Conservation (phyloP, 1,284 basidiomycete species). For the Trichosporon sp. region DNA sequence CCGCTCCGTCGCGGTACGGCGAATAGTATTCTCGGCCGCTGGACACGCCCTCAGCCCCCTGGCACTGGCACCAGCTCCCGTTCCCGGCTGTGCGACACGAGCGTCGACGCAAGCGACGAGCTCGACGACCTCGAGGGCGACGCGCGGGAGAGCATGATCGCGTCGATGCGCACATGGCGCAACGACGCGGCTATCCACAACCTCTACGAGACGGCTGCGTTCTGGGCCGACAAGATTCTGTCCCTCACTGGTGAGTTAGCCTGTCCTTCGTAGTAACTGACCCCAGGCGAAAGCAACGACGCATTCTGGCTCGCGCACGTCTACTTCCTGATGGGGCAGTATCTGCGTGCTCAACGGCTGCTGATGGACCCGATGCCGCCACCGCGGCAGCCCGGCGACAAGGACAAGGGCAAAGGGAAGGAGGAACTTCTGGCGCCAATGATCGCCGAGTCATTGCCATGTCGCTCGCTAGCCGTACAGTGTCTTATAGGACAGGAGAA, state of each 20-base stretch:
- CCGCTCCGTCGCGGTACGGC: constrained; percentile 20
- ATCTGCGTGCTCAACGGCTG: constrained; percentile 87
- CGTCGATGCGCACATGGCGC: constrained; percentile 94
- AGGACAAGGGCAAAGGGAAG: constrained; percentile 34
- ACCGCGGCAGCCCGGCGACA: constrained; percentile 13
- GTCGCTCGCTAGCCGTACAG: constrained; percentile 90
- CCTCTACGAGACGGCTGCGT: constrained; percentile 93
- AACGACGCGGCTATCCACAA: constrained; percentile 98
- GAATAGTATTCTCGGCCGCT: constrained; percentile 4
- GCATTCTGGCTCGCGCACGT: constrained; percentile 99
- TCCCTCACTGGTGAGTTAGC: constrained; percentile 82
- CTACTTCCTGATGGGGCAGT: constrained; percentile 93
- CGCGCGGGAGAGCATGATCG: constrained; percentile 73
- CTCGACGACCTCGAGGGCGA: constrained; percentile 59
- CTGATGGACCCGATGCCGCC: constrained; percentile 70
- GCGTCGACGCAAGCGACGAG: constrained; percentile 19
- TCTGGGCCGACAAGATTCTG: constrained; percentile 97
- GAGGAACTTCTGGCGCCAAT: constrained; percentile 55
- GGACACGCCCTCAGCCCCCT: constrained; percentile 3
- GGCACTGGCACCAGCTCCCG: constrained; percentile 26
- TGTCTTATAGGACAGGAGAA: constrained; percentile 91
- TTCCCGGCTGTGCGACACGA: constrained; percentile 27
- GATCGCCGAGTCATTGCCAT: constrained; percentile 88
- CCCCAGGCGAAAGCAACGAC: constrained; percentile 84
- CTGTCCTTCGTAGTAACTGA: background rate